Evolutionary conservation across 768 basidiomycete genomes (phyloP), one percentile per base, ranked within the genome.

Genomic region (Tylopilus cervinicoccineus): DNA sequence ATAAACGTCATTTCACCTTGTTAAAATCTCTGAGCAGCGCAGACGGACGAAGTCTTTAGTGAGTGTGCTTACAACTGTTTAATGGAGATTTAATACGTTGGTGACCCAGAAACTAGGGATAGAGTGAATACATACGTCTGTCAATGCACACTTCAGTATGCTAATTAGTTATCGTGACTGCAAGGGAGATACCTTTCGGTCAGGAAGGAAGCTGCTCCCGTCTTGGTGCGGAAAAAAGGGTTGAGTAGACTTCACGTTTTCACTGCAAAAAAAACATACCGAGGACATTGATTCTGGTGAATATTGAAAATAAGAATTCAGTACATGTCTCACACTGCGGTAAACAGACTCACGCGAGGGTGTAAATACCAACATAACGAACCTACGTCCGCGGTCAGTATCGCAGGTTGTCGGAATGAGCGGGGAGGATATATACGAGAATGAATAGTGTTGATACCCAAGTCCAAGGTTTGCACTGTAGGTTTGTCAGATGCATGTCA

Each of bases 161-260:
- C 6, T 14, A 6, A 5, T 31, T 13, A 17, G n/a, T 20, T 14
- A 17, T 9, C 19, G 5, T 9, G 0, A n/a, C n/a, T n/a, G n/a
- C n/a, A n/a, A n/a, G n/a, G n/a, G n/a, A n/a, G n/a, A n/a, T n/a
- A n/a, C n/a, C n/a, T n/a, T n/a, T 47, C 31, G 16, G 9, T 20
- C 51, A 43, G 54, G 47, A 20, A 55, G 4, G 27, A 55, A 48
- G 43, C 27, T 55, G 24, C 34, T 55, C 36, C 43, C 54, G 3
- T 29, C 51, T 55, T 13, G 9, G 12, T 17, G 7, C 2, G 6
- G 7, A 6, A 42, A 2, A 7, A 2, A n/a, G 9, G 5, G 27
- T 45, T 13, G n/a, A n/a, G n/a, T n/a, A n/a, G n/a, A n/a, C n/a
- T 9, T 1, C n/a, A 14, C 6, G 1, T 4, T 13, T 17, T 39